Base-by-base conservation (phyloP, 116 monocot genomes). In the Zostera marina region DNA sequence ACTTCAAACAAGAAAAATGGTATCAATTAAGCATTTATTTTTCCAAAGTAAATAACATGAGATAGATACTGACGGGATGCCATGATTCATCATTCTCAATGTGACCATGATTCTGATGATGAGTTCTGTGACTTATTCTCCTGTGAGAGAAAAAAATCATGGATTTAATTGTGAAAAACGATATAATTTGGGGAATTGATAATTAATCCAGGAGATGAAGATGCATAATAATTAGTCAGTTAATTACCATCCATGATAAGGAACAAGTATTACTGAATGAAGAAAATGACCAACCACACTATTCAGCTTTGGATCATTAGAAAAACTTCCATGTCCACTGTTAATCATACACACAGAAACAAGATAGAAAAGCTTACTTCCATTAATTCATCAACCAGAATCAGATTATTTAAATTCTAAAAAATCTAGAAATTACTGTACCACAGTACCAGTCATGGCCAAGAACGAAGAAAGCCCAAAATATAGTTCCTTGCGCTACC, bases 241-340 rank as follows among this genome's bases (percentile, higher is more conserved):
- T n/a, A n/a, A n/a, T n/a, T n/a, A 83, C 92, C 92, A 92, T 67
- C 92, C 92, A 78, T 92, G 86, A 45, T 92, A 92, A 63, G 92
- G 92, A 9, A 92, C 87, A 6, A 92, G 79, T 67, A 86, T 86
- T 54, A 73, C 78, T 21, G 92, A 83, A 74, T 92, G 92, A 62
- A 92, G 70, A 43, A 92, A 42, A 70, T 92, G 92, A 20, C 92
- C 92, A 6, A 83, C 73, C 40, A 92, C 78, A 48, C 83, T 92
- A 53, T 92, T 92, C 53, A 92, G 62, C 59, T 83, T 92, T 8
- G 66, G 44, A 43, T 81, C 54, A 47, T 59, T 83, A 4, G 92
- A 92, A 54, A 92, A 92, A 68, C 92, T 92, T 40, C 92, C 92
- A 59, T 92, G 92, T 13, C 92, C 92, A 72, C 92, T 43, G 16